Evolutionary conservation across 352 stramenopile species (phyloP), one percentile per base, ranked within the genome.

Genomic region (Phytophthora pinifolia): DNA sequence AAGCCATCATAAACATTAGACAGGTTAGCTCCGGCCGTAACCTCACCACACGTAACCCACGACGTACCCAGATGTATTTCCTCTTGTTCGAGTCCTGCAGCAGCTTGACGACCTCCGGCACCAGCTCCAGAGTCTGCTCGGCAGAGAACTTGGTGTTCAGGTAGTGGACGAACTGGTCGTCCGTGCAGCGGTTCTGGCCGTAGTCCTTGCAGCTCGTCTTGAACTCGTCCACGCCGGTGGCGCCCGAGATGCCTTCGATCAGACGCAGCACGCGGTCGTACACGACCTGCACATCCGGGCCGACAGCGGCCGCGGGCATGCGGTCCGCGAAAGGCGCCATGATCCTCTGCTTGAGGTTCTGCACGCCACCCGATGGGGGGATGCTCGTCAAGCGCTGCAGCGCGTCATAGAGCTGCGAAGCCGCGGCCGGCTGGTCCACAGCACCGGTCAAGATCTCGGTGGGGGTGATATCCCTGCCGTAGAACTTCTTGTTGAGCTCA

Each of bases 401-500:
- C 18, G 79, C 76, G 35, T 93, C 85, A 48, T 95, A 95, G 17
- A 95, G 66, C 56, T 87, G 79, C 38, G 78, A 86, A 14, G 83
- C 85, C n/a, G 85, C 81, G 2, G 78, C 77, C 1, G 83, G 85
- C 57, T 92, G 85, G 49, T 93, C 82, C 17, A 95, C 85, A 6
- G 76, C 80, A 9, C 85, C 85, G 1, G 78, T 92, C 18, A 95
- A 49, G 49, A 95, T 94, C 62, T 95, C 85, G 0, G 79, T 89
- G 20, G 85, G 85, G 41, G 79, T 79, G 48, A 95, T 90, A 29
- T 95, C 81, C 9, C 80, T 74, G n/a, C 86, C 86, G 53, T 96
- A 96, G 47, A 96, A 96, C 51, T 89, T 89, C 64, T 88, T 86
- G 71, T 96, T 96, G 36, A 96, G 73, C 45, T 94, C 83, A 14